Percentiles rank a stretch among this genome's conserved stretches.
Conservation (phyloP, 495 filamentous ascomycete genomes). For the Aspergillus egyptiacus region DNA sequence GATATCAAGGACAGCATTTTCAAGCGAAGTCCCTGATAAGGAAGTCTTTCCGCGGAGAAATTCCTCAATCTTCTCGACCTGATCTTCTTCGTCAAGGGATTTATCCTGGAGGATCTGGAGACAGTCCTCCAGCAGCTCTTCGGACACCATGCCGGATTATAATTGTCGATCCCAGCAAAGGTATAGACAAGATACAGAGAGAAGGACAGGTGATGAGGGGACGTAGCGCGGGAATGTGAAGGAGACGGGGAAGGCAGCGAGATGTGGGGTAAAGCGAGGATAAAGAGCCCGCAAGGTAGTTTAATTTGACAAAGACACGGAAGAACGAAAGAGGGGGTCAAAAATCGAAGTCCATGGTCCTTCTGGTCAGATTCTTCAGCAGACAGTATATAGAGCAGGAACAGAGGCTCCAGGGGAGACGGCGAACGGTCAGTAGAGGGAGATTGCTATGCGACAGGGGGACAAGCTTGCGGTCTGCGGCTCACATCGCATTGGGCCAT, state of each 20-base stretch:
- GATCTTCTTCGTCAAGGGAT: slow-evolving; percentile 85
- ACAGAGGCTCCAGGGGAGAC: slow-evolving; percentile 4
- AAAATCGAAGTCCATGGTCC: slow-evolving; percentile 12
- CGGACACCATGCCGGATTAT: slow-evolving; percentile 66
- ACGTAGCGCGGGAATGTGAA: slow-evolving; percentile 7
- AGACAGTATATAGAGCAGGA: background rate
- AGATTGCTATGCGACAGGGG: slow-evolving; percentile 18
- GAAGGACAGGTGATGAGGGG: slow-evolving; percentile 3
- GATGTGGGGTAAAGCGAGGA: slow-evolving; percentile 17
- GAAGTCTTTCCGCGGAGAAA: slow-evolving; percentile 72
- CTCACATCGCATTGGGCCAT: slow-evolving; percentile 36
- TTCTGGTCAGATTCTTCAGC: background rate
- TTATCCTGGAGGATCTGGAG: slow-evolving; percentile 81
- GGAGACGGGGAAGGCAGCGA: slow-evolving; percentile 12
- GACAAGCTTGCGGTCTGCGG: slow-evolving; percentile 20
- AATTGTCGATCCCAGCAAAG: too few relatives aligned
- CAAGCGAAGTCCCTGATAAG: slow-evolving; percentile 69
- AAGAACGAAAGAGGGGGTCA: background rate
- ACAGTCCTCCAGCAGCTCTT: slow-evolving; percentile 86
- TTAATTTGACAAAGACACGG: background rate
- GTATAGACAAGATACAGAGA: background rate
- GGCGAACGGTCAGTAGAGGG: slow-evolving; percentile 10
- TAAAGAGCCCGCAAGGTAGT: slow-evolving; percentile 9
- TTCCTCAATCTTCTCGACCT: slow-evolving; percentile 86
- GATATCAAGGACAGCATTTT: slow-evolving; percentile 85